These are phyloP conservation scores for Dendrothele bispora DNA, from an alignment of 768 basidiomycete genomes.

Conservation along the genomic window DNA sequence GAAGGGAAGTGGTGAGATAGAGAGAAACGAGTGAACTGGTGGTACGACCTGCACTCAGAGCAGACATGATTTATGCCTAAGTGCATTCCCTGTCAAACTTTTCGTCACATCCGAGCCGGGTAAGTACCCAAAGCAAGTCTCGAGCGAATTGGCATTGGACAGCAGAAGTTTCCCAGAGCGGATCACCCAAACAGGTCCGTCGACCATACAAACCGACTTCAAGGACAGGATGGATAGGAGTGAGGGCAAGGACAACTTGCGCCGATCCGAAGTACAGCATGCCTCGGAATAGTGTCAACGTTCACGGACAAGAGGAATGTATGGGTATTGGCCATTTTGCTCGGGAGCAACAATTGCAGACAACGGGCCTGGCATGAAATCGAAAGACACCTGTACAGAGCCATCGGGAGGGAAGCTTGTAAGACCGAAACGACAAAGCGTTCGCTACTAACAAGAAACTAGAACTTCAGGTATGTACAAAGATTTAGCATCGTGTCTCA, in stretches of 20 bases:
- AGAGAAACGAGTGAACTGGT: slow-evolving; percentile 54
- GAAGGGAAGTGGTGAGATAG: slow-evolving; percentile 50
- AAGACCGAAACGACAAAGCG: slow-evolving; percentile 69
- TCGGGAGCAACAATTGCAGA: slow-evolving; percentile 66
- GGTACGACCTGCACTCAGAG: slow-evolving; percentile 56
- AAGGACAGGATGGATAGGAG: slow-evolving; percentile 65
- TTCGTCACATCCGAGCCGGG: slow-evolving; percentile 52
- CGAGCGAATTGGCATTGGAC: slow-evolving; percentile 53
- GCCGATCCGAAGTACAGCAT: slow-evolving; percentile 49
- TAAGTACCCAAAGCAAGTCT: slow-evolving; percentile 54
- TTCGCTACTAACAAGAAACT: slow-evolving; percentile 73
- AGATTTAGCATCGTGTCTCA: too few relatives aligned
- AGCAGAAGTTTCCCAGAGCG: slow-evolving; percentile 52
- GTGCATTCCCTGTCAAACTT: slow-evolving; percentile 54
- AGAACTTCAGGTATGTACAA: too few relatives aligned
- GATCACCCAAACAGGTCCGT: slow-evolving; percentile 72
- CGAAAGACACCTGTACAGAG: slow-evolving; percentile 52
- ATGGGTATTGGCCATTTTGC: slow-evolving; percentile 51
- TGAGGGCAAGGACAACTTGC: slow-evolving; percentile 63
- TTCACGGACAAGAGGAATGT: slow-evolving; percentile 67
- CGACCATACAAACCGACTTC: slow-evolving; percentile 58
- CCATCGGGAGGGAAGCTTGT: slow-evolving; percentile 58
- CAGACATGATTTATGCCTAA: slow-evolving; percentile 59
- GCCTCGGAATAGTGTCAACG: slow-evolving; percentile 56
- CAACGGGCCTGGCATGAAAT: slow-evolving; percentile 65